Conservation (phyloP, 768 basidiomycete species). For the Leucocoprinus birnbaumii region DNA sequence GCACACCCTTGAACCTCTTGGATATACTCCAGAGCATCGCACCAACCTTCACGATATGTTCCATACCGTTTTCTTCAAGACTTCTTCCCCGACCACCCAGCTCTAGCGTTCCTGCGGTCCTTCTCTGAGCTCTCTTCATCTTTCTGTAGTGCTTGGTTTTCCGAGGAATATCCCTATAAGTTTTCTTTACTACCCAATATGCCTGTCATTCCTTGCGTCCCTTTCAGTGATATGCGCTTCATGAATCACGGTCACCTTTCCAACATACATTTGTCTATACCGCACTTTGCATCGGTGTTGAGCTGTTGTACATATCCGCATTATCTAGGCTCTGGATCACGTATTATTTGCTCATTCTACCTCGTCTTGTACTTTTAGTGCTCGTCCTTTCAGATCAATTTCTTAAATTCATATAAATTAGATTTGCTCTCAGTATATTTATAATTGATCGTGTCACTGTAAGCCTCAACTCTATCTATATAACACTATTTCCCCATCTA, state of each 20-base stretch:
- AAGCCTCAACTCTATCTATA: no score
- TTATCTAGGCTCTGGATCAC: neutral
- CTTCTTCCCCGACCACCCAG: neutral
- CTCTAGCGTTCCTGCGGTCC: neutral
- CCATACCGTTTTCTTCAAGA: constrained; percentile 9
- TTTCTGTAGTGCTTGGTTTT: neutral
- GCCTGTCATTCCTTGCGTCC: neutral
- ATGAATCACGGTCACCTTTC: neutral
- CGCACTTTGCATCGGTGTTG: neutral
- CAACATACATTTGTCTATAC: neutral
- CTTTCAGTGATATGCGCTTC: neutral
- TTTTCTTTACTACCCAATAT: neutral
- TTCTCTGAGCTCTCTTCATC: no score
- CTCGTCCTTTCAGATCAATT: no score
- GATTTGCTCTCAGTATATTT: no score
- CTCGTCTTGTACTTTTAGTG: neutral
- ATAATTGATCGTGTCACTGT: no score
- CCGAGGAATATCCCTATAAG: neutral
- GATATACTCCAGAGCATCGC: constrained; percentile 10
- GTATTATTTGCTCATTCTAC: neutral
- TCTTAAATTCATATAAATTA: no score
- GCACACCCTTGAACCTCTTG: constrained; percentile 1
- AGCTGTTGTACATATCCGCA: constrained; percentile 7
- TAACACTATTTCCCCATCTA: no score
- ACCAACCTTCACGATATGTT: constrained; percentile 10